Evolutionary conservation across 352 stramenopile species (phyloP).

Genomic region (Globisporangium lucens): DNA sequence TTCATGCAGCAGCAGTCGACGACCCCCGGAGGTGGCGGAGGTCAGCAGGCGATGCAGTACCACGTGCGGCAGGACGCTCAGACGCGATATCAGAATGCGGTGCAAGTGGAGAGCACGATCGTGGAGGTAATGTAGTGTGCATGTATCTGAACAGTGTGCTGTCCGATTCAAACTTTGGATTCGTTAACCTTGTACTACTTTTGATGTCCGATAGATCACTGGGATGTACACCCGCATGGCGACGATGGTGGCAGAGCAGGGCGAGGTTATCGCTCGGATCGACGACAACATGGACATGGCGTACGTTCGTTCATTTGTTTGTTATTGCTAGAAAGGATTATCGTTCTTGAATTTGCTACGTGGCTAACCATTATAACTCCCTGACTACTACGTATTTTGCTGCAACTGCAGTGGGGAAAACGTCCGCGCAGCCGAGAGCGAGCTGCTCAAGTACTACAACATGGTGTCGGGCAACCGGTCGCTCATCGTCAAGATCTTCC

Average conservation of each 20-base stretch:
- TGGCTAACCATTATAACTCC: not conserved
- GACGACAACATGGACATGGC: conserved; percentile 87
- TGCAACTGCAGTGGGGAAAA: conserved; percentile 56
- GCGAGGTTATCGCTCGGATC: conserved; percentile 77
- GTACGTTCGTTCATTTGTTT: conserved; percentile 54
- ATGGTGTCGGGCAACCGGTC: conserved; percentile 79
- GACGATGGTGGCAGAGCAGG: conserved; percentile 77
- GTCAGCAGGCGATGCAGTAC: conserved; percentile 60
- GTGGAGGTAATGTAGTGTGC: conserved; percentile 47
- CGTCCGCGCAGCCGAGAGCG: conserved; percentile 64
- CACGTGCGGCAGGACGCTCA: conserved; percentile 67
- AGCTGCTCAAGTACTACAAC: conserved; percentile 83
- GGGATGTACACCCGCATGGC: conserved; percentile 87
- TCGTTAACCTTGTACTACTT: too few species aligned
- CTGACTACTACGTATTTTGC: not conserved
- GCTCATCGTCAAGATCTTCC: conserved; percentile 86
- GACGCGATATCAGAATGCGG: conserved; percentile 68
- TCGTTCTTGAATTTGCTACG: not conserved
- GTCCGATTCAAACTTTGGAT: too few species aligned
- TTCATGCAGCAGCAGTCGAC: conserved; percentile 73
- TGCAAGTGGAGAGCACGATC: conserved; percentile 81
- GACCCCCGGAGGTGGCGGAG: conserved; percentile 24
- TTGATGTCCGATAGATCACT: conserved; percentile 47
- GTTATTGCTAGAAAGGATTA: conserved; percentile 11
- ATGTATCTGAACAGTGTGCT: not conserved